A percentile compares a stretch with the other conserved stretches of the same genome.
These are phyloP conservation scores for Phanerochaete carnosa DNA, from an alignment of 768 basidiomycete genomes.

Conservation along the genomic window DNA sequence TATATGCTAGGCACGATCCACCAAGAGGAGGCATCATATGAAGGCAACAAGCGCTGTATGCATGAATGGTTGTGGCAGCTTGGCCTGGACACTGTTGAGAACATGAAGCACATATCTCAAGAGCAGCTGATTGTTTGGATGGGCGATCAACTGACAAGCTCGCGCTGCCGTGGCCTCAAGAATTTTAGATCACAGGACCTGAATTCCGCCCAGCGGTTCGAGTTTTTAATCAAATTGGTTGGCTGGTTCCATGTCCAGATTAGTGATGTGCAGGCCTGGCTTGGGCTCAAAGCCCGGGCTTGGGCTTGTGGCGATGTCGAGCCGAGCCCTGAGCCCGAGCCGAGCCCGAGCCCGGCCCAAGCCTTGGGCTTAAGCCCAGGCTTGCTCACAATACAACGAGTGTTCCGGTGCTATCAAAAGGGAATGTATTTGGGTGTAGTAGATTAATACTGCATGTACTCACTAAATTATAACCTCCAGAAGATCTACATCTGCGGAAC, in stretches of 20 bases:
- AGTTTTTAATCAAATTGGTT: constrained; percentile 30
- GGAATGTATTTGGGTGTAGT: too few species aligned
- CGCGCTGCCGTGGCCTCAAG: constrained; percentile 32
- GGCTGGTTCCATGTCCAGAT: constrained; percentile 43
- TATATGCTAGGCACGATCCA: constrained; percentile 8
- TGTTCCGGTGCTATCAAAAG: too few species aligned
- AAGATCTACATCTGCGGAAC: too few species aligned
- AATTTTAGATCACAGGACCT: constrained; percentile 32
- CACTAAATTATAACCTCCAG: too few species aligned
- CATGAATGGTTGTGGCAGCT: not conserved
- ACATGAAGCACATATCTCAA: not conserved
- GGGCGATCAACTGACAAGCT: constrained; percentile 37
- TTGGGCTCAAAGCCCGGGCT: too few species aligned
- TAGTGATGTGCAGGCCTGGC: too few species aligned
- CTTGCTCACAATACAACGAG: too few species aligned
- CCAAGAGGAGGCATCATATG: constrained; percentile 9
- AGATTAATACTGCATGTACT: too few species aligned
- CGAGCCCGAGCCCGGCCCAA: too few species aligned
- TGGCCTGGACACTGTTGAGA: not conserved
- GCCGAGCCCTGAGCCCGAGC: too few species aligned
- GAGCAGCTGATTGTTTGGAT: constrained; percentile 29
- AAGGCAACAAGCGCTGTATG: not conserved
- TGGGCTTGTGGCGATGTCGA: too few species aligned
- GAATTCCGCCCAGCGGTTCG: constrained; percentile 36
- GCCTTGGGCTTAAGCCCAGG: too few species aligned